Conservation (phyloP, 1,139 yeast genomes). For the Kodamaea anthophila region DNA sequence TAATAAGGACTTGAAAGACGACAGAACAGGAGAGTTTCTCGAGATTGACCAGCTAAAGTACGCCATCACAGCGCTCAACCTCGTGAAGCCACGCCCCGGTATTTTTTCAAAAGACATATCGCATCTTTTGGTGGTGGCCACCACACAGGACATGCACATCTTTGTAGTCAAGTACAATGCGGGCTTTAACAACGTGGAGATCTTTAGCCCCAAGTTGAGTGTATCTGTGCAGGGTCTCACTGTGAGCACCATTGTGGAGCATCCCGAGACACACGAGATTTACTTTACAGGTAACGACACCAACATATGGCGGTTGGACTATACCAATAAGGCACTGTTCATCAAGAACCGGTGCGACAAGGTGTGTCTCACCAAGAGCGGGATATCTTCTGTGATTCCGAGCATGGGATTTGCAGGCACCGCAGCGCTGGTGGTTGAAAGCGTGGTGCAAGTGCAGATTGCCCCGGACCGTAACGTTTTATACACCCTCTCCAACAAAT, state of each 20-base stretch:
- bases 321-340: constrained; percentile 85
- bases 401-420: constrained; percentile 30
- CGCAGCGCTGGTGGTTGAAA: constrained; percentile 40
- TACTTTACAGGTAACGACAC: constrained; percentile 81
- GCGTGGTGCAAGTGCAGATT: constrained; percentile 56
- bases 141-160: constrained; percentile 73
- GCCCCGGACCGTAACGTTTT: constrained; percentile 74
- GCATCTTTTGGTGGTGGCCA: constrained; percentile 68
- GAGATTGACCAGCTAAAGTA: constrained; percentile 80
- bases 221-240: constrained; percentile 76
- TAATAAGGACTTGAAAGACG: too few relatives aligned
- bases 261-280: constrained; percentile 66
- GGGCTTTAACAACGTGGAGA: constrained; percentile 50
- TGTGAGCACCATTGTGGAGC: constrained; percentile 56
- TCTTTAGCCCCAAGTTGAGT: constrained; percentile 78
- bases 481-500: constrained; percentile 77
- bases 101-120: constrained; percentile 76
- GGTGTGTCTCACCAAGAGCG: constrained; percentile 68
- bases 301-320: constrained; percentile 82
- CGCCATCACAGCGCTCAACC: constrained; percentile 66
- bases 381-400: constrained; percentile 56
- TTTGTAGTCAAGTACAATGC: constrained; percentile 61
- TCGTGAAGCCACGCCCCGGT: constrained; percentile 74
- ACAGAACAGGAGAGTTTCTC: constrained; percentile 64
- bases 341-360: constrained; percentile 79